Conservation (phyloP, 805 yeast species). For the Wickerhamiella alocasiicola region DNA sequence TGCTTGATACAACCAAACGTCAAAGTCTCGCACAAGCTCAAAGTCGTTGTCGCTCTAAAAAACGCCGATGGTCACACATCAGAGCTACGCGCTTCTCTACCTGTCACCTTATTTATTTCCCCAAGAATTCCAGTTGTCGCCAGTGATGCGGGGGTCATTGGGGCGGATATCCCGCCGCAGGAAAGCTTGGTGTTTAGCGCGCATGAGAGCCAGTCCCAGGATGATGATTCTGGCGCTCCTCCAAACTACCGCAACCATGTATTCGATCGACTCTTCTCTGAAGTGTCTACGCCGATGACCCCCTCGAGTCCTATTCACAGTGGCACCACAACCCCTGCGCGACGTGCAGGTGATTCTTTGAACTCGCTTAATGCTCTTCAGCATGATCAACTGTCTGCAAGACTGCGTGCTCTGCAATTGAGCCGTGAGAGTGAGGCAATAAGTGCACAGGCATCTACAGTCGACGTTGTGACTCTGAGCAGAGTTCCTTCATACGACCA, state of each 20-base stretch:
- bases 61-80: conserved; percentile 91
- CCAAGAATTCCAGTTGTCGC: conserved; percentile 72
- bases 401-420: conserved; percentile 29
- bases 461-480: conserved; percentile 36
- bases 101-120: conserved; percentile 59
- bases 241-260: conserved; percentile 75
- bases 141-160: conserved; percentile 30
- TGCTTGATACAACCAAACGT: conserved; percentile 56
- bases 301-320: conserved; percentile 27
- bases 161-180: conserved; percentile 8
- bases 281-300: conserved; percentile 33
- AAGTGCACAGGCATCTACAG: conserved; percentile 31
- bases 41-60: conserved; percentile 61
- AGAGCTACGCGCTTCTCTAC: conserved; percentile 82
- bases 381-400: conserved; percentile 30
- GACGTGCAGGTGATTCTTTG: conserved; percentile 16
- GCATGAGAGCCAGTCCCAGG: conserved; percentile 10
- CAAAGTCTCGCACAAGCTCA: conserved; percentile 79
- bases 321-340: conserved; percentile 30
- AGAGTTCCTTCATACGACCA: conserved; percentile 76
- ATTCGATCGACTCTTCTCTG: conserved; percentile 69
- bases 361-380: conserved; percentile 24
- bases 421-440: conserved; percentile 37
- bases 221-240: conserved; percentile 44
- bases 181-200: conserved; percentile 9